Evolutionary conservation across 179 eudicot species (phyloP).

Genomic region (Dionaea muscipula): DNA sequence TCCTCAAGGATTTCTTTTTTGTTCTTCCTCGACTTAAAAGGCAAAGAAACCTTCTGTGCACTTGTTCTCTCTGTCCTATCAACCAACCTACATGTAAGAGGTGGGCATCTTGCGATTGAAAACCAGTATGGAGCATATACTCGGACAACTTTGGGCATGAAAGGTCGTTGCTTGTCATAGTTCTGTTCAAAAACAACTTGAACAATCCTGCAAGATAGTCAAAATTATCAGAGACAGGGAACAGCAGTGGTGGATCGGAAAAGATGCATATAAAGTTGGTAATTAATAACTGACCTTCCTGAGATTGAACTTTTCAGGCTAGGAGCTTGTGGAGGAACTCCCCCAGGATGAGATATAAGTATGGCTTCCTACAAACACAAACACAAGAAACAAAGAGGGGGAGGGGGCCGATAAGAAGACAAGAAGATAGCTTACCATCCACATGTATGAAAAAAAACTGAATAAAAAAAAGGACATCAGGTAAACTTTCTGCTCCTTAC

Average conservation of each 20-base stretch:
- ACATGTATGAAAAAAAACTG: conserved; percentile 1
- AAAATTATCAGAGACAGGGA: neutral
- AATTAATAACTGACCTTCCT: conserved; percentile 43
- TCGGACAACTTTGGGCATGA: conserved; percentile 50
- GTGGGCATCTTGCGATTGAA: conserved; percentile 70
- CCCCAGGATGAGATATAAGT: conserved; percentile 62
- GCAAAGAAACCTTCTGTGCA: conserved; percentile 30
- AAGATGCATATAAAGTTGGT: conserved; percentile 9
- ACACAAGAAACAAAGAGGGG: conserved; percentile 5
- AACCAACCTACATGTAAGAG: conserved; percentile 57
- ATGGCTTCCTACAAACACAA: conserved; percentile 52
- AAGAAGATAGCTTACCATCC: neutral
- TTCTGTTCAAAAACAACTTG: conserved; percentile 75
- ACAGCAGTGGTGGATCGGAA: neutral
- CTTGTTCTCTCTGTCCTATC: conserved; percentile 27
- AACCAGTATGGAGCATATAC: conserved; percentile 87
- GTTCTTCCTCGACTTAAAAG: conserved; percentile 36
- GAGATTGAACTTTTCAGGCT: conserved; percentile 66
- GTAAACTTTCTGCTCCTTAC: conserved; percentile 27
- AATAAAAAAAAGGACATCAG: conserved; percentile 4
- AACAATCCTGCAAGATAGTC: conserved; percentile 48
- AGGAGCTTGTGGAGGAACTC: conserved; percentile 41
- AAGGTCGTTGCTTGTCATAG: conserved; percentile 43
- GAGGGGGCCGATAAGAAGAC: conserved; percentile 6
- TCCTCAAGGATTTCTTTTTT: conserved; percentile 45